Evolutionary conservation across 805 yeast species (phyloP), one percentile per base, ranked within the genome.

Genomic region (Lipomyces kockii): DNA sequence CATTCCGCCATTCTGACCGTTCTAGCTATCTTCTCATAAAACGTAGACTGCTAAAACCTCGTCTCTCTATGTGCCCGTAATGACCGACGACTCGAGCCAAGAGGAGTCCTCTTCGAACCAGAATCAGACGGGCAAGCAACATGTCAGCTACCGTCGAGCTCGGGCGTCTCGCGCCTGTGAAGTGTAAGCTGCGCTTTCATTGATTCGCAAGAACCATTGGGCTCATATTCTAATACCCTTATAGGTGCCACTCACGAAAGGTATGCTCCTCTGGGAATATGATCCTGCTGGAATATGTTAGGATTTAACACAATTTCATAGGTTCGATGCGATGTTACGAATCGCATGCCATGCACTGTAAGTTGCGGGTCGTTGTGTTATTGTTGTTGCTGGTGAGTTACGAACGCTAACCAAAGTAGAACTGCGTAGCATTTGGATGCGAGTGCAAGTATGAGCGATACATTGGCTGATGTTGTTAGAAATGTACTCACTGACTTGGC

Each of bases 161-260:
- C 79, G 93, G 61, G 89, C 92, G 0, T 80, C 89, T 8, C 78
- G 91, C 58, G 94, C 93, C 2, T 89, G 95, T 75, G 83, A 85
- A 53, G 89, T 89, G n/a, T 90, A 95, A 5, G 72, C 52, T 37
- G 29, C 17, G 17, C n/a, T 14, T 20, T n/a, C n/a, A 25, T 34
- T 29, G n/a, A n/a, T 43, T 43, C 14, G 39, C 17, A 17, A n/a
- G 22, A 6, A 7, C 3, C 22, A 43, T 6, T 43, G 20, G 49
- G 49, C 49, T 43, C n/a, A 43, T 17, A 43, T 43, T n/a, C 20
- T 43, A 43, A 20, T 51, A 9, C 9, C 12, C 17, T 46, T 34
- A 22, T 52, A 71, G 74, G 20, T 71, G 74, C 60, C 74, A 71
- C 57, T 68, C 74, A 39, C 60, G 74, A 34, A 71, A 71, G 65